These are phyloP conservation scores for Lagerstroemia fauriei DNA, from an alignment of 441 rosid species.

Conservation along the genomic window DNA sequence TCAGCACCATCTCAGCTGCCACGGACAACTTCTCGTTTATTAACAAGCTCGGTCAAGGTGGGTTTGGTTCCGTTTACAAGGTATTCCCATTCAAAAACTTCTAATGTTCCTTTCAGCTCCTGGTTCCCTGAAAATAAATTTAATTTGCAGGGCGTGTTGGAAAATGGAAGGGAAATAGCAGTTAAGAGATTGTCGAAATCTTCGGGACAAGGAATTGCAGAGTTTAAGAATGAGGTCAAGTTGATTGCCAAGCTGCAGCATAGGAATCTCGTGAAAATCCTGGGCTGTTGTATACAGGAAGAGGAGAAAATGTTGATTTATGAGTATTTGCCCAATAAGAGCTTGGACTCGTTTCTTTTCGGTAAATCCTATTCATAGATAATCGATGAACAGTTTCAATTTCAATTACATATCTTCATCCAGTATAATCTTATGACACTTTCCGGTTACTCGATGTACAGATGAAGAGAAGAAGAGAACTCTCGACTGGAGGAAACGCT, in stretches of 20 bases:
- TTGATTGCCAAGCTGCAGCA: conserved; percentile 59
- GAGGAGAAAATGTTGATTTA: conserved; percentile 55
- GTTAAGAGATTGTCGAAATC: conserved; percentile 55
- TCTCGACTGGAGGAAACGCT: conserved; percentile 55
- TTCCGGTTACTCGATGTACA: conserved; percentile 18
- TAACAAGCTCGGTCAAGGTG: too few relatives aligned
- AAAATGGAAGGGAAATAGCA: conserved; percentile 54
- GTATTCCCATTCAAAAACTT: conserved; percentile 32
- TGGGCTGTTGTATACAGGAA: conserved; percentile 51
- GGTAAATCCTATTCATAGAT: conserved; percentile 32
- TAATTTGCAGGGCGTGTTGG: conserved; percentile 47
- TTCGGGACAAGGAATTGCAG: conserved; percentile 58
- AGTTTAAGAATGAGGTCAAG: conserved; percentile 60
- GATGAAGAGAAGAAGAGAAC: conserved; percentile 40
- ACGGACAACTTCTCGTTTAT: too few relatives aligned
- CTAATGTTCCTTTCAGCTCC: neutral
- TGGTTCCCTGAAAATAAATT: neutral
- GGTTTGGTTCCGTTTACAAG: conserved; percentile 40
- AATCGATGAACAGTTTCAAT: neutral
- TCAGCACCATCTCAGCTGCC: conserved; percentile 38
- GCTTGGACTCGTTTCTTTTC: conserved; percentile 53
- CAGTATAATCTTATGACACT: neutral
- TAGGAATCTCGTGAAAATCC: conserved; percentile 53
- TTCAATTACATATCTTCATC: too few relatives aligned
- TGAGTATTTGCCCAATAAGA: conserved; percentile 53